Evolutionary conservation across 306 rosid genomes (phyloP).

Genomic region (Lupinus albus): DNA sequence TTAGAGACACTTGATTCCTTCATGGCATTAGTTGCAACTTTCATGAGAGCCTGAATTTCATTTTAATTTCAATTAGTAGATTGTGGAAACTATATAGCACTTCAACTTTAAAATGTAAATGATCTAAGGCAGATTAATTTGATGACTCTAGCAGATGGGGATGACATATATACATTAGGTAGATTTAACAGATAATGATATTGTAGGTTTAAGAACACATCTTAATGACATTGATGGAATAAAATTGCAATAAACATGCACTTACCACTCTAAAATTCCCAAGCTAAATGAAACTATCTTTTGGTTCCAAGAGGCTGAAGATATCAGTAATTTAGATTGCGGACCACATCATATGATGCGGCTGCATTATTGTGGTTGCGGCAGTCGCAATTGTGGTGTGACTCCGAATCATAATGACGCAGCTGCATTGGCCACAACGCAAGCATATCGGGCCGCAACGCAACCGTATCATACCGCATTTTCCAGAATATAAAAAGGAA

Average conservation of each 20-base stretch:
- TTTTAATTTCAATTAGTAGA: constrained; percentile 36
- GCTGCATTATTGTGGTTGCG: too few species aligned
- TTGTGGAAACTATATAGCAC: constrained; percentile 19
- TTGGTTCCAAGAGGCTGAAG: constrained; percentile 79
- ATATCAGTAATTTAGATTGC: too few species aligned
- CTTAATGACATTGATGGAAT: constrained; percentile 28
- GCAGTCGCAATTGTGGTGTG: too few species aligned
- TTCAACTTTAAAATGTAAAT: too few species aligned
- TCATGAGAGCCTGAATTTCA: constrained; percentile 75
- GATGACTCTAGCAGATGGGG: constrained; percentile 8
- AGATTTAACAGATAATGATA: constrained; percentile 15
- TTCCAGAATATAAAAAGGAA: constrained; percentile 17
- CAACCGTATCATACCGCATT: too few species aligned
- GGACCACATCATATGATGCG: too few species aligned
- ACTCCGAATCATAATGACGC: too few species aligned
- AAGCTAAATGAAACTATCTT: constrained; percentile 63
- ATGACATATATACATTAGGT: constrained; percentile 15
- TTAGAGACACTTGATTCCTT: constrained; percentile 76
- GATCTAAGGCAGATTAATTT: constrained; percentile 17
- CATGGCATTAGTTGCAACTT: constrained; percentile 90
- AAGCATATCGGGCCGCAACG: too few species aligned
- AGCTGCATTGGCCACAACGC: too few species aligned
- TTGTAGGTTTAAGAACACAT: constrained; percentile 16
- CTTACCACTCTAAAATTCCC: constrained; percentile 84
- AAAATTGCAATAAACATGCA: constrained; percentile 25